phyloP scores from a whole-genome alignment of 768 basidiomycete species.

The Sistotremastrum niveocremeum region DNA sequence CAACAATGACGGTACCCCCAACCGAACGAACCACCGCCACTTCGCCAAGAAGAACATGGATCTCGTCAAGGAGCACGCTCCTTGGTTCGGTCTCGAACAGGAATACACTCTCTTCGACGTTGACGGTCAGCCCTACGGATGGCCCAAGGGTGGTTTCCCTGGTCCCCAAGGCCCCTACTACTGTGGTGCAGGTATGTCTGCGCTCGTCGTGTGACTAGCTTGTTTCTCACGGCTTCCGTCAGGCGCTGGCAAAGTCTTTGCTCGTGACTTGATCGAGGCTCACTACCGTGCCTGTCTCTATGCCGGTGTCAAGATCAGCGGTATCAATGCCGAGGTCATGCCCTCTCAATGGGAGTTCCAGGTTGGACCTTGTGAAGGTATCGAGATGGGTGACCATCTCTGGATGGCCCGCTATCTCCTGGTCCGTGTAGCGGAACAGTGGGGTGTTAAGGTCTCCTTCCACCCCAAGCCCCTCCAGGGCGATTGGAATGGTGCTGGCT shows the following conservation, averaged over 20 bases:
- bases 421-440: conserved; percentile 91
- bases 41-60: conserved; percentile 95
- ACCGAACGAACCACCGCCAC: conserved; percentile 91
- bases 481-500: conserved; percentile 99
- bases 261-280: conserved; percentile 96
- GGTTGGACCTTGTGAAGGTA: conserved; percentile 95
- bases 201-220: background rate
- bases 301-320: conserved; percentile 92
- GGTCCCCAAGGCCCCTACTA: conserved; percentile 99
- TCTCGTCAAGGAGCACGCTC: conserved; percentile 58
- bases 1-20: conserved; percentile 98
- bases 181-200: conserved; percentile 83
- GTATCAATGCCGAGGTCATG: conserved; percentile 99
- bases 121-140: conserved; percentile 83
- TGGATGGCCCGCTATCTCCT: conserved; percentile 99
- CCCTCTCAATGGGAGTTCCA: conserved; percentile 99
- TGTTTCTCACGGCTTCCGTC: background rate
- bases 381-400: conserved; percentile 97
- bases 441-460: conserved; percentile 96
- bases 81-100: conserved; percentile 99
- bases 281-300: conserved; percentile 97
- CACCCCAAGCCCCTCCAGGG: conserved; percentile 96
- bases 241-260: conserved; percentile 97
- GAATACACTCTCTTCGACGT: conserved; percentile 96
- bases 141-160: conserved; percentile 99